Evolutionary conservation across 768 basidiomycete species (phyloP), one percentile per base, ranked within the genome.

Genomic region (Termitomyces sp.): DNA sequence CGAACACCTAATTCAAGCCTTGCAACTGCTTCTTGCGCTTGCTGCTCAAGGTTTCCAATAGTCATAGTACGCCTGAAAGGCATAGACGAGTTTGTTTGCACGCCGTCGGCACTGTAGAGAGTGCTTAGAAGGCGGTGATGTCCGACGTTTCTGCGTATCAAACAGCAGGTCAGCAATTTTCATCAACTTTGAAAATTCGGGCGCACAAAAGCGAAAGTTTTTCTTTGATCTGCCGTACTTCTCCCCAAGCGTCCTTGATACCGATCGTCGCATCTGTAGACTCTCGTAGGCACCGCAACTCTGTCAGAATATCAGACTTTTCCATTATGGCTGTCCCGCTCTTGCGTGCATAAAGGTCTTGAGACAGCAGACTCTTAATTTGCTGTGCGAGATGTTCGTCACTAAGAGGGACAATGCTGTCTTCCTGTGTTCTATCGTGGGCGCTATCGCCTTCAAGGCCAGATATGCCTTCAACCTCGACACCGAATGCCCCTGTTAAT

Each of bases 401-500:
- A 24, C 13, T 7, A 18, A 15, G n/a, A 35, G 12, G 16, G 12
- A 16, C 45, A 18, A 2, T 16, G 12, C 18, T 51, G 20, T 52
- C 57, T 3, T 59, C 63, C 12, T 40, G 38, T 33, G 54, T 7
- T 22, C 2, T 42, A 22, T 36, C 36, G 12, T 3, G 36, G 9
- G 56, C 32, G 28, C 15, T 48, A 15, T 46, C 16, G 13, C 33
- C 44, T 20, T 48, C 48, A 18, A 59, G 45, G 11, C 45, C 28
- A 16, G 61, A 65, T 13, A 73, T 53, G 11, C 66, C 70, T 38
- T 73, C 69, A 16, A 78, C 58, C 57, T 80, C 78, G 55, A 76
- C 73, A 1, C 67, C 66, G 22, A 80, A 65, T 2, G 71, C 71
- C 16, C 74, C 71, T 15, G 75, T 55, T 33, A 75, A 62, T 0